These are phyloP conservation scores for Taxillus chinensis DNA, from an alignment of 164 flowering plant species.

Conservation along the genomic window DNA sequence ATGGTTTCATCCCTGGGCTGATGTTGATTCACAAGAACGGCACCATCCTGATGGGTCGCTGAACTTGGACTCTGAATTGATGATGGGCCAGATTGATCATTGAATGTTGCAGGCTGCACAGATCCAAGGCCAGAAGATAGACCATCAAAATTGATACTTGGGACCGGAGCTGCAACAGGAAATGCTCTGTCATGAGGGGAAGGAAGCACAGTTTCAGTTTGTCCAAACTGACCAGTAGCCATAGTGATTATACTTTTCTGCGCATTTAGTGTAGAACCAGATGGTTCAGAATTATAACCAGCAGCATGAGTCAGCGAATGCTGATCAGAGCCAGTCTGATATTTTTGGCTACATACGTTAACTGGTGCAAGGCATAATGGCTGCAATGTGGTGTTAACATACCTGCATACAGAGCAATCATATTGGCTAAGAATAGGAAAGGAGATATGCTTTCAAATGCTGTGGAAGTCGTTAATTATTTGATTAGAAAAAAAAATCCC, in stretches of 20 bases:
- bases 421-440: too few relatives aligned
- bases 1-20: conserved; percentile 23
- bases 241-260: conserved; percentile 17
- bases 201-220: conserved; percentile 18
- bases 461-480: too few relatives aligned
- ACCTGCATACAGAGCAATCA: conserved; percentile 39
- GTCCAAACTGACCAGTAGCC: conserved; percentile 19
- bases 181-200: conserved; percentile 23
- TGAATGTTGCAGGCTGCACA: conserved; percentile 27
- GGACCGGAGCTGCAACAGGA: conserved; percentile 33
- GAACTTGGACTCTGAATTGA: conserved; percentile 30
- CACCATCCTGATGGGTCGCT: conserved; percentile 21
- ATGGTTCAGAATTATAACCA: neutral
- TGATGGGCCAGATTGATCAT: conserved; percentile 30
- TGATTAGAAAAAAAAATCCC: too few relatives aligned
- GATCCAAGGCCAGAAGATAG: conserved; percentile 29
- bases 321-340: conserved; percentile 17
- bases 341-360: conserved; percentile 20
- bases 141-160: conserved; percentile 29
- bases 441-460: too few relatives aligned
- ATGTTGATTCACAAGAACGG: conserved; percentile 14
- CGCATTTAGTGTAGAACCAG: conserved; percentile 11
- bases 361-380: conserved; percentile 15
- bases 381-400: conserved; percentile 28
- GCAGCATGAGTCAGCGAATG: conserved; percentile 13